Base-by-base conservation (phyloP, 805 yeast species). In the Wickerhamomyces pijperi region DNA sequence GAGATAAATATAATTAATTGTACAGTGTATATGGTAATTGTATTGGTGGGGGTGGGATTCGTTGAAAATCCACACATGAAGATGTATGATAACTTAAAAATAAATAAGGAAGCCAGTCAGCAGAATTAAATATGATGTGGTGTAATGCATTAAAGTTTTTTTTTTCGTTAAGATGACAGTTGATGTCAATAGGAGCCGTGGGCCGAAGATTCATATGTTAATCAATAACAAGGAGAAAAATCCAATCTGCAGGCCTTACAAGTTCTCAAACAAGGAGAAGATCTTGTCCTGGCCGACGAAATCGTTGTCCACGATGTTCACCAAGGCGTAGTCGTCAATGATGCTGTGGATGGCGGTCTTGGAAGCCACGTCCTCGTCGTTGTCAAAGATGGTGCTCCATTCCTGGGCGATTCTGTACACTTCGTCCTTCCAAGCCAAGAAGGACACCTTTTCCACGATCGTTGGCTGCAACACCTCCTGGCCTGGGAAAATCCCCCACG, bases 401-500 rank as follows among this genome's bases (percentile, higher is more conserved):
- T 85, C 95, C 37, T 71, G 67, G 39, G 87, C 70, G 44, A 90
- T 78, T 46, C 86, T 70, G 68, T 72, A 90, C 32, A 90, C 90
- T 60, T 90, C 97, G 58, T 90, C 96, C 58, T 86, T 88, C 97
- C 97, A 90, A 13, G 97, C 97, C 50, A 88, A 65, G 61, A 90
- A 90, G 3, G 96, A 85, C 31, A 79, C 76, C 53, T 78, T 81
- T 58, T 90, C 97, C 17, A 90, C 97, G 56, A 90, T 86, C 0
- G 97, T 90, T 38, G 97, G 97, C 64, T 90, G 97, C 46, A 85
- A 70, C 39, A 90, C 82, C 63, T 90, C 97, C 54, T 81, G 82
- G 31, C 95, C 95, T 20, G 97, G 97, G 76, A 85, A 87, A 40
- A 88, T 86, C 46, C 97, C 97, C 97, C 97, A 90, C 16, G 97